These are phyloP conservation scores for Torulaspora pretoriensis DNA, from an alignment of 1,139 yeast genomes.

Conservation along the genomic window DNA sequence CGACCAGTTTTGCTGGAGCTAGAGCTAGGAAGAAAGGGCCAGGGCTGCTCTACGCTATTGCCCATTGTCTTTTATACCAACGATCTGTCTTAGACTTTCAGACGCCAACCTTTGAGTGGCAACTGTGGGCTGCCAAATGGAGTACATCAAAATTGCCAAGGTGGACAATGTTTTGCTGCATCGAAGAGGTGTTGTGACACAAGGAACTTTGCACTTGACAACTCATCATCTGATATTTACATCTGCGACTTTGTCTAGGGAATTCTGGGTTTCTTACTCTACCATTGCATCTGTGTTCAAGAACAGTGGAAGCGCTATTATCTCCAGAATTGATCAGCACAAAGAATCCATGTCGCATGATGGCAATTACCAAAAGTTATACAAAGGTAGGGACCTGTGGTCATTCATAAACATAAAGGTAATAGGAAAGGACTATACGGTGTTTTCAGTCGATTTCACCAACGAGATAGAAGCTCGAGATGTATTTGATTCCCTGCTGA, in stretches of 20 bases:
- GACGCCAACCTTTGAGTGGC: not conserved
- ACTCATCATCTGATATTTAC: constrained; percentile 84
- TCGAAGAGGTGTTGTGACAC: constrained; percentile 60
- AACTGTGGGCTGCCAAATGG: constrained; percentile 40
- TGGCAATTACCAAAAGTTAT: constrained; percentile 22
- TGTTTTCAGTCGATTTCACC: constrained; percentile 68
- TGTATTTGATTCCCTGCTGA: constrained; percentile 67
- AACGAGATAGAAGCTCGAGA: constrained; percentile 59
- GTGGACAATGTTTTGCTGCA: constrained; percentile 66
- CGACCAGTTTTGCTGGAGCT: not conserved
- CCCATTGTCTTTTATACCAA: not conserved
- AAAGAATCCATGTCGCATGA: constrained; percentile 17
- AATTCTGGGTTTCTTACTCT: constrained; percentile 92
- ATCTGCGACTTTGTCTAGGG: constrained; percentile 44
- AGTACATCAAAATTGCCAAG: constrained; percentile 52
- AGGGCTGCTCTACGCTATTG: not conserved
- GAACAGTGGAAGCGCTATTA: constrained; percentile 41
- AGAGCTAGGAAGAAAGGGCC: not conserved
- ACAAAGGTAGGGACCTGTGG: constrained; percentile 42
- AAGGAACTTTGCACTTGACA: constrained; percentile 73
- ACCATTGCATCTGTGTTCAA: constrained; percentile 66
- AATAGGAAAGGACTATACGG: constrained; percentile 85
- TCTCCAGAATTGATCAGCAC: constrained; percentile 23
- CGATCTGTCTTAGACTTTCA: not conserved
- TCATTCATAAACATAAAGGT: constrained; percentile 56